Conservation (phyloP, 2,329 filamentous ascomycete species). For the Trichoderma sp. region DNA sequence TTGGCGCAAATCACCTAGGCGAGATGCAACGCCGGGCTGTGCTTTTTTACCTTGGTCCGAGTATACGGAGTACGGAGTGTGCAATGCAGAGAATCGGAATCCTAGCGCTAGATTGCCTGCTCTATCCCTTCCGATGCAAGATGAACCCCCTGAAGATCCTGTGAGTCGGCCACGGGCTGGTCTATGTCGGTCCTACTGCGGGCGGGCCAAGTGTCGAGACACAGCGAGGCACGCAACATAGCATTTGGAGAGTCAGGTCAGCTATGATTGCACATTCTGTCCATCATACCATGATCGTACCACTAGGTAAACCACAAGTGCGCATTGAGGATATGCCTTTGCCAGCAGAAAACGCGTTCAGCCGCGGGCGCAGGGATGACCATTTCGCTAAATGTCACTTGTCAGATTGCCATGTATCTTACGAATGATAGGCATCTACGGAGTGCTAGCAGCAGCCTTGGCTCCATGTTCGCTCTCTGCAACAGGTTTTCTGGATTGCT, state of each 20-base stretch:
- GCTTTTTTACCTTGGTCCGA: not conserved
- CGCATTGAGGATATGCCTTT: not conserved
- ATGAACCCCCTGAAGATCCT: conserved; percentile 14
- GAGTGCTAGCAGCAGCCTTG: not conserved
- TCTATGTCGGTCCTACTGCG: conserved; percentile 14
- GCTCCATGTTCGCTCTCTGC: not conserved
- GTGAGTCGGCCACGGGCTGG: not conserved
- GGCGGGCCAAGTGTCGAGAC: not conserved
- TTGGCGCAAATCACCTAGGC: not conserved
- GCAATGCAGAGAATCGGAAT: conserved; percentile 6
- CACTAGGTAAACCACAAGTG: not conserved
- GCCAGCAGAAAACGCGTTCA: not conserved
- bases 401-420: not conserved
- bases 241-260: not conserved
- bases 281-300: not conserved
- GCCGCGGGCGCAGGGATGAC: not conserved
- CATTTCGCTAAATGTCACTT: not conserved
- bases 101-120: conserved; percentile 11
- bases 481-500: not conserved
- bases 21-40: conserved; percentile 2
- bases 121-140: conserved; percentile 8
- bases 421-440: not conserved
- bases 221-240: not conserved
- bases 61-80: not conserved
- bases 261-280: not conserved